Evolutionary conservation across 306 rosid species (phyloP).

Genomic region (Trifolium repens): DNA sequence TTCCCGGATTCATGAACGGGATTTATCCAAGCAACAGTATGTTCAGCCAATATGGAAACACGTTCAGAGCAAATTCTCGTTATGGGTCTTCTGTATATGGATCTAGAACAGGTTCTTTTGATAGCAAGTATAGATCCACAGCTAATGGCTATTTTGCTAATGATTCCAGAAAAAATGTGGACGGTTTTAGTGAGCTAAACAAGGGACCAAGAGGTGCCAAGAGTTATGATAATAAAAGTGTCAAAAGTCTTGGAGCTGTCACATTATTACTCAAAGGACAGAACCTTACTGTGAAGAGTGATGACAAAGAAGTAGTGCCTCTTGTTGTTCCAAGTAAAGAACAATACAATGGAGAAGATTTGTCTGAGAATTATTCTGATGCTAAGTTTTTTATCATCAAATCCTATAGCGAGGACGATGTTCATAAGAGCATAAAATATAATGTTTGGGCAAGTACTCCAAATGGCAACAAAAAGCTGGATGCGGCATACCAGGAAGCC

Average conservation of each 20-base stretch:
- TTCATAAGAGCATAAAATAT: conserved; percentile 65
- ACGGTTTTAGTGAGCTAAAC: conserved; percentile 52
- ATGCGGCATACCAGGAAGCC: conserved; percentile 53
- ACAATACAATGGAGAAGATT: conserved; percentile 46
- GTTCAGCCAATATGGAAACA: conserved; percentile 49
- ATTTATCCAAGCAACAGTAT: conserved; percentile 45
- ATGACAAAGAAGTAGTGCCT: conserved; percentile 37
- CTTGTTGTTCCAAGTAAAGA: conserved; percentile 42
- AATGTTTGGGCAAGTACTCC: conserved; percentile 64
- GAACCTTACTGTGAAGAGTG: conserved; percentile 44
- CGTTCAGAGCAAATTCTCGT: conserved; percentile 42
- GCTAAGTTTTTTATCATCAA: conserved; percentile 58
- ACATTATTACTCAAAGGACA: conserved; percentile 51
- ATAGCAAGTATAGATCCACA: conserved; percentile 32
- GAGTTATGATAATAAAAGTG: conserved; percentile 36
- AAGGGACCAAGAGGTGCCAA: conserved; percentile 61
- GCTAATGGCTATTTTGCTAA: conserved; percentile 32
- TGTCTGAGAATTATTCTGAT: conserved; percentile 46
- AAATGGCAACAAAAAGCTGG: conserved; percentile 59
- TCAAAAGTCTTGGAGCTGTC: conserved; percentile 42
- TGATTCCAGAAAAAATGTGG: conserved; percentile 37
- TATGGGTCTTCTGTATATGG: conserved; percentile 52
- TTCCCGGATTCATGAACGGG: conserved; percentile 47
- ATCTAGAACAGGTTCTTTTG: conserved; percentile 39
- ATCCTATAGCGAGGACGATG: conserved; percentile 64